Evolutionary conservation across 2,329 filamentous ascomycete species (phyloP).

Genomic region (Cladophialophora immunda): DNA sequence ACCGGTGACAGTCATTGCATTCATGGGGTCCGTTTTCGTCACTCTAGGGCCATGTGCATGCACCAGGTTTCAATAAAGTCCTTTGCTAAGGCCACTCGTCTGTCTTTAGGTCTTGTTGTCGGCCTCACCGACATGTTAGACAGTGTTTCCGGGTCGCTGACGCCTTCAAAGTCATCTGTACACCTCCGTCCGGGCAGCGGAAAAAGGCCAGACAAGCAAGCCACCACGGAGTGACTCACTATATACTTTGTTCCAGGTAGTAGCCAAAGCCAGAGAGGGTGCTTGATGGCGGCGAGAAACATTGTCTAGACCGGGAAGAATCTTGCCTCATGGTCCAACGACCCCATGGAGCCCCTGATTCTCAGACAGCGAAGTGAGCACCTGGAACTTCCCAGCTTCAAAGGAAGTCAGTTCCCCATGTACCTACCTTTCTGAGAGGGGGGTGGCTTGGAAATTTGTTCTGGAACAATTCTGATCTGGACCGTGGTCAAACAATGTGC

Average conservation of each 20-base stretch:
- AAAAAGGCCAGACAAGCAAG: neutral
- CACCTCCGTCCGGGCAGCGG: neutral
- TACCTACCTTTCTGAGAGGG: neutral
- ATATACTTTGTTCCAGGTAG: neutral
- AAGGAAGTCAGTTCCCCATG: neutral
- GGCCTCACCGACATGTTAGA: neutral
- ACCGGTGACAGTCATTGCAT: neutral
- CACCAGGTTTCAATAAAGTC: neutral
- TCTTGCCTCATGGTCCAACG: neutral
- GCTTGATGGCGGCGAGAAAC: neutral
- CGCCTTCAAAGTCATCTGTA: neutral
- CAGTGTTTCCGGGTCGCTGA: neutral
- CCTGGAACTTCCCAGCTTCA: neutral
- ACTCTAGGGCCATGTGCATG: neutral
- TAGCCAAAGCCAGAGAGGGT: neutral
- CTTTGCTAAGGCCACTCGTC: neutral
- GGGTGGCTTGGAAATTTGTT: neutral
- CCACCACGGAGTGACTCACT: neutral
- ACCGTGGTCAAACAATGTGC: neutral
- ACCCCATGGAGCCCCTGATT: neutral
- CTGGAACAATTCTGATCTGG: neutral
- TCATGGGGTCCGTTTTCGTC: neutral
- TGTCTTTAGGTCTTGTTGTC: neutral
- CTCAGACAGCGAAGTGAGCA: neutral
- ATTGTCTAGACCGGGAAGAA: neutral